These are phyloP conservation scores for Linderniella brevidens DNA, from an alignment of 257 asterid genomes.

Conservation along the genomic window DNA sequence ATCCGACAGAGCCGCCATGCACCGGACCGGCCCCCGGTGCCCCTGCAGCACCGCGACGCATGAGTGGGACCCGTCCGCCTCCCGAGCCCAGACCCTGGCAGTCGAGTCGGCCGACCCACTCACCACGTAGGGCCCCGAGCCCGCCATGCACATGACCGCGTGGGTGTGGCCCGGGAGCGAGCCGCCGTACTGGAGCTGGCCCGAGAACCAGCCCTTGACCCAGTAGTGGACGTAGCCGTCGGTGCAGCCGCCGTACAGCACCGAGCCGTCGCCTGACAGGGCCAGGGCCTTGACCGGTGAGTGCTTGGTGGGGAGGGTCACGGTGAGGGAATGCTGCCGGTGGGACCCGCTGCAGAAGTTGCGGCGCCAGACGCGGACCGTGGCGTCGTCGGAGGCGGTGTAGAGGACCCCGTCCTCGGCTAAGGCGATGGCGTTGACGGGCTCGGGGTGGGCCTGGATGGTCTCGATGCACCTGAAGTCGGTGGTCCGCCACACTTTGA, in stretches of 20 bases:
- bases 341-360: constrained; percentile 57
- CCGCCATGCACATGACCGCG: constrained; percentile 67
- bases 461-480: constrained; percentile 89
- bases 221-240: constrained; percentile 89
- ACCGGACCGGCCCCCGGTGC: constrained; percentile 77
- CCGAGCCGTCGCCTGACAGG: constrained; percentile 38
- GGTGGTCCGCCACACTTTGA: constrained; percentile 74
- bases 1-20: constrained; percentile 28
- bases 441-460: constrained; percentile 78
- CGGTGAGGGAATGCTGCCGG: constrained; percentile 67
- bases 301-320: constrained; percentile 59
- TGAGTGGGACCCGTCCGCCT: constrained; percentile 39
- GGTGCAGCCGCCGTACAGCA: constrained; percentile 78
- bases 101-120: constrained; percentile 85
- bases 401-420: constrained; percentile 83
- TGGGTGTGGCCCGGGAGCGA: constrained; percentile 82
- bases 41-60: constrained; percentile 67
- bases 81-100: constrained; percentile 60
- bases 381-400: constrained; percentile 91
- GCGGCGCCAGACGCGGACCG: constrained; percentile 80
- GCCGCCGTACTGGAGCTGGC: constrained; percentile 85
- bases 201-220: constrained; percentile 82
- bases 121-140: constrained; percentile 28
- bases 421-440: constrained; percentile 55
- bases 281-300: constrained; percentile 81